A percentile compares a stretch with the other conserved stretches of the same genome.
phyloP scores from a whole-genome alignment of 768 basidiomycete species.

The Roridomyces roridus region DNA sequence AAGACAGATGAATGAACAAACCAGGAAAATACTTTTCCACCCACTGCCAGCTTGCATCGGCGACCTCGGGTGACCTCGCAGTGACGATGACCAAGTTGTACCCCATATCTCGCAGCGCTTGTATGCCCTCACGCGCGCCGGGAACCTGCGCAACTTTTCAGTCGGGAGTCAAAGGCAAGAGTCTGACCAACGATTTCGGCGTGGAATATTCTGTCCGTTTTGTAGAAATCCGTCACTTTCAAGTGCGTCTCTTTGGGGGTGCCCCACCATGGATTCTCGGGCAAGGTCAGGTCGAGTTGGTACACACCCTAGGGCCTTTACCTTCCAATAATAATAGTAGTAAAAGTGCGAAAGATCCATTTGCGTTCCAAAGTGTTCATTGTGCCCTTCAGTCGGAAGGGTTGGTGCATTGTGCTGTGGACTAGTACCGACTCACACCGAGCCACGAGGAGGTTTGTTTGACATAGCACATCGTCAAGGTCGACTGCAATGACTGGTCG shows the following conservation, averaged over 20 bases:
- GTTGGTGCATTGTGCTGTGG: background rate
- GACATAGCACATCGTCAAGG: conserved; percentile 26
- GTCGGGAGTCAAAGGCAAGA: too few species aligned
- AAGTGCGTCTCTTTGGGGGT: conserved; percentile 57
- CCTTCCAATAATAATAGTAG: conserved; percentile 85
- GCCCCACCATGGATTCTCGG: conserved; percentile 70
- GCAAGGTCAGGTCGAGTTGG: background rate
- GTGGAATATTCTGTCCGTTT: conserved; percentile 52
- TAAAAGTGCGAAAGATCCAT: conserved; percentile 65
- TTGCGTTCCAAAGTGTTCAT: conserved; percentile 59
- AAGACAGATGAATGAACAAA: conserved; percentile 28
- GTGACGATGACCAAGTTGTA: conserved; percentile 78
- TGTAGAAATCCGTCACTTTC: conserved; percentile 67
- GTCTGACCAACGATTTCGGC: too few species aligned
- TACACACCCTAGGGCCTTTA: conserved; percentile 21
- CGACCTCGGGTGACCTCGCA: conserved; percentile 62
- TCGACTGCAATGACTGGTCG: conserved; percentile 26
- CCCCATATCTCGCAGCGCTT: conserved; percentile 64
- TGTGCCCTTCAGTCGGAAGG: conserved; percentile 60
- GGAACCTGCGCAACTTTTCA: too few species aligned
- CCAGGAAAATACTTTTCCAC: conserved; percentile 69
- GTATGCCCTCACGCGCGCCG: conserved; percentile 65
- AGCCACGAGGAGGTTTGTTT: conserved; percentile 64
- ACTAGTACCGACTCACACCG: conserved; percentile 50
- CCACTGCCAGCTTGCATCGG: conserved; percentile 72